Conservation (phyloP, 176 grass and related monocot species). For the Miscanthus lutarioriparius region DNA sequence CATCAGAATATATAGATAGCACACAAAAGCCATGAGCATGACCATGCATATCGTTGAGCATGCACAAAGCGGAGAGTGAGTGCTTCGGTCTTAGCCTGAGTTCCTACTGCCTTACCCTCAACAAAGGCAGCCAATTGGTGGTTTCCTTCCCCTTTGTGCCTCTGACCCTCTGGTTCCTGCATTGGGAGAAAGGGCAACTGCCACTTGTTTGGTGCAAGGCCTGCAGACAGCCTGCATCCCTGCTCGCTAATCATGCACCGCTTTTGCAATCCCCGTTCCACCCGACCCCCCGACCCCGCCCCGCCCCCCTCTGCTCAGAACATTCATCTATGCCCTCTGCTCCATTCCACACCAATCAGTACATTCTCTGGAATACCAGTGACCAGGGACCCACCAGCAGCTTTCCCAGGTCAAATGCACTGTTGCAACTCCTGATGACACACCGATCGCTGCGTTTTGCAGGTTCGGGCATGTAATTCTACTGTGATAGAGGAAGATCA, state of each 20-base stretch:
- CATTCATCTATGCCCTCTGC: constrained; percentile 38
- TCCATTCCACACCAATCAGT: constrained; percentile 29
- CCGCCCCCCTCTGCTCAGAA: neutral
- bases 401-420: constrained; percentile 41
- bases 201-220: constrained; percentile 38
- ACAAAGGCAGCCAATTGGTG: constrained; percentile 7
- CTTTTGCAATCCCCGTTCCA: too few species aligned
- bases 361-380: constrained; percentile 43
- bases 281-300: too few species aligned
- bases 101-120: constrained; percentile 5
- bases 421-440: constrained; percentile 33
- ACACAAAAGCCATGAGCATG: neutral
- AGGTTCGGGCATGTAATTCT: constrained; percentile 20
- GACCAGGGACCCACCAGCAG: constrained; percentile 5
- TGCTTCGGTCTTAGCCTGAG: neutral
- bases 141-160: constrained; percentile 8
- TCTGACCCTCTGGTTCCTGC: constrained; percentile 16
- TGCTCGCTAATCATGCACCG: constrained; percentile 45
- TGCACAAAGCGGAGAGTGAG: neutral
- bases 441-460: neutral
- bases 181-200: constrained; percentile 10
- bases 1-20: constrained; percentile 42
- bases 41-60: constrained; percentile 26
- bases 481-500: constrained; percentile 12
- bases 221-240: constrained; percentile 44